Evolutionary conservation across 1,139 yeast species (phyloP), one percentile per base, ranked within the genome.

Genomic region (Geotrichum siamense): DNA sequence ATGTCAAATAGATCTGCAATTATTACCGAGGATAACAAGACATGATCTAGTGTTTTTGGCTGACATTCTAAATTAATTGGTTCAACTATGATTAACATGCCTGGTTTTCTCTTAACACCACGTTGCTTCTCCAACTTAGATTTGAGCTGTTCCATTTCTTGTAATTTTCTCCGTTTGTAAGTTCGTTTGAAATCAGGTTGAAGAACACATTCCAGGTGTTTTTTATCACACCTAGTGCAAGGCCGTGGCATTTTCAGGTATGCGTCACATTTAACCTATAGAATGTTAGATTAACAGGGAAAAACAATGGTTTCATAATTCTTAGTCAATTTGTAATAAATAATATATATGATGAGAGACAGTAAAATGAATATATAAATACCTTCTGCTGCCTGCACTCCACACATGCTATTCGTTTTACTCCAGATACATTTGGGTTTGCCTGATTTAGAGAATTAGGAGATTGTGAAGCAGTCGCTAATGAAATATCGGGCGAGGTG

Each of bases 301-400:
- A 3, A 37, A 40, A 15, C 21, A 44, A 44, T 21, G 20, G 39
- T 16, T 19, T 13, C 3, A 16, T n/a, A n/a, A n/a, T n/a, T n/a
- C n/a, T n/a, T n/a, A n/a, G n/a, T n/a, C n/a, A n/a, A n/a, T n/a
- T n/a, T n/a, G n/a, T n/a, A n/a, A n/a, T n/a, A n/a, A n/a, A n/a
- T n/a, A 16, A 26, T 20, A 23, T 17, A 10, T 4, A 30, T 19
- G 20, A 30, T 12, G 12, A 34, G 22, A 9, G 19, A 19, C n/a
- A 37, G 20, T 10, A 26, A 25, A 16, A 19, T 30, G 20, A 2
- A 25, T 25, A 22, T 13, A 10, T n/a, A 5, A 44, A 45, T 48
- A 65, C 70, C 64, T 91, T 91, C 60, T 91, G 98, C 62, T 91
- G 98, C 16, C 98, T 75, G 60, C 98, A 91, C 59, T 89, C 96